phyloP scores from a whole-genome alignment of 1,284 basidiomycete species.

The Pseudozyma sp. region DNA sequence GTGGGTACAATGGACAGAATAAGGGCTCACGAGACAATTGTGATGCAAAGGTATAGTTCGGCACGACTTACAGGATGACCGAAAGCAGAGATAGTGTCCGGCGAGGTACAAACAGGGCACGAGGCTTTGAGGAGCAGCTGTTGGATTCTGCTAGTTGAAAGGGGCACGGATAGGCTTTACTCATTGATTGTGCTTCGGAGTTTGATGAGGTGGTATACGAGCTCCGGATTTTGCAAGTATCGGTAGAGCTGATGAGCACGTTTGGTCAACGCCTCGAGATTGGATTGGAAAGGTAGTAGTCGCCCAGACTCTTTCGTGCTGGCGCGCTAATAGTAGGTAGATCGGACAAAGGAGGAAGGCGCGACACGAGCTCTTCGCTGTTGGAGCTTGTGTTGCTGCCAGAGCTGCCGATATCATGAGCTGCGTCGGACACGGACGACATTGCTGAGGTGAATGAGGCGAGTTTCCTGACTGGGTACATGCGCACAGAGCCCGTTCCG shows the following conservation, averaged over 20 bases:
- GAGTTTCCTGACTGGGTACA: not conserved
- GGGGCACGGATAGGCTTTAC: too few relatives aligned
- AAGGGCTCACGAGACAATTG: too few relatives aligned
- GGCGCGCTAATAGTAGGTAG: constrained; percentile 3
- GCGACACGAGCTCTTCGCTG: not conserved
- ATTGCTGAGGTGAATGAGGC: not conserved
- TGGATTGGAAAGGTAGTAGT: constrained; percentile 36
- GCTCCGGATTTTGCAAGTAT: too few relatives aligned
- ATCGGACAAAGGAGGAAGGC: constrained; percentile 10
- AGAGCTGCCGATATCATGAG: not conserved
- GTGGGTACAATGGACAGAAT: too few relatives aligned
- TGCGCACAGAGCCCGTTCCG: not conserved
- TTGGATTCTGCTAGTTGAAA: too few relatives aligned
- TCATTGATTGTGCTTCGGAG: not conserved
- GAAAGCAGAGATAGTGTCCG: too few relatives aligned
- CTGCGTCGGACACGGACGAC: not conserved
- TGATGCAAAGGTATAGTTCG: too few relatives aligned
- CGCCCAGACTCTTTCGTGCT: constrained; percentile 23
- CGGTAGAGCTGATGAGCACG: too few relatives aligned
- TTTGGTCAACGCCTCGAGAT: constrained; percentile 16
- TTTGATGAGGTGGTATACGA: not conserved
- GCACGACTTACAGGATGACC: too few relatives aligned
- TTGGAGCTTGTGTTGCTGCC: not conserved
- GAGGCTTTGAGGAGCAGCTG: too few relatives aligned
- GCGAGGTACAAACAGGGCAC: too few relatives aligned